Conservation (phyloP, 2,329 filamentous ascomycete genomes). For the Dactylonectria estremocensis region DNA sequence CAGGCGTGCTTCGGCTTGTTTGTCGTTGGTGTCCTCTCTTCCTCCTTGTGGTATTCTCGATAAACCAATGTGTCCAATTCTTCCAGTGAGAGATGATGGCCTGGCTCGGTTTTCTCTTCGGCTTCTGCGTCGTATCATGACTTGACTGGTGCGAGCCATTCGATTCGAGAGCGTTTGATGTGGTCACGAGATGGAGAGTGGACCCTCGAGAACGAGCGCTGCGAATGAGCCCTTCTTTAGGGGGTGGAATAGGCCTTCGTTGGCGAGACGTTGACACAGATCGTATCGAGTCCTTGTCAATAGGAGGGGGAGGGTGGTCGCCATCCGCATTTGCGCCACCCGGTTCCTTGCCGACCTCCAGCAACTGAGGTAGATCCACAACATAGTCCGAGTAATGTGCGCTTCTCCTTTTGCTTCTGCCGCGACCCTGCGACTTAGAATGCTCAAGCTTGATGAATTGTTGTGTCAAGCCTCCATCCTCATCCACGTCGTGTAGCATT, state of each 20-base stretch:
- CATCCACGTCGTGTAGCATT: constrained; percentile 82
- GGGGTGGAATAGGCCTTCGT: constrained; percentile 83
- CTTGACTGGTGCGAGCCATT: constrained; percentile 49
- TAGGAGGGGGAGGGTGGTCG: constrained; percentile 76
- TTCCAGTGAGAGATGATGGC: constrained; percentile 74
- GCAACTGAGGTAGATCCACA: constrained; percentile 82
- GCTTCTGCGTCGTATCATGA: constrained; percentile 59
- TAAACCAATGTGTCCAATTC: constrained; percentile 75
- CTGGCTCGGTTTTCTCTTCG: constrained; percentile 71
- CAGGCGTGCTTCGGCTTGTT: constrained; percentile 72
- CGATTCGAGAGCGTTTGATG: constrained; percentile 65
- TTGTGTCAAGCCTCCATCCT: constrained; percentile 74
- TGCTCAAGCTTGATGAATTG: constrained; percentile 61
- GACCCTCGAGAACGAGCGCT: constrained; percentile 84
- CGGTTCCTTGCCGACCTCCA: constrained; percentile 69
- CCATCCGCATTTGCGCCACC: constrained; percentile 61
- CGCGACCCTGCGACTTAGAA: constrained; percentile 75
- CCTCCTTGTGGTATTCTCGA: constrained; percentile 71
- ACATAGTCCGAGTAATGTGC: constrained; percentile 75
- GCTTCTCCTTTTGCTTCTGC: constrained; percentile 83
- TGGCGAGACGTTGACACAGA: constrained; percentile 84
- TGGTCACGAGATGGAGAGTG: constrained; percentile 87
- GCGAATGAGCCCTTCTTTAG: constrained; percentile 82
- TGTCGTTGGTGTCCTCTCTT: constrained; percentile 65
- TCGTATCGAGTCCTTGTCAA: constrained; percentile 84